Conservation (phyloP, 805 yeast species). For the Kodamaea kaohsiungensis region DNA sequence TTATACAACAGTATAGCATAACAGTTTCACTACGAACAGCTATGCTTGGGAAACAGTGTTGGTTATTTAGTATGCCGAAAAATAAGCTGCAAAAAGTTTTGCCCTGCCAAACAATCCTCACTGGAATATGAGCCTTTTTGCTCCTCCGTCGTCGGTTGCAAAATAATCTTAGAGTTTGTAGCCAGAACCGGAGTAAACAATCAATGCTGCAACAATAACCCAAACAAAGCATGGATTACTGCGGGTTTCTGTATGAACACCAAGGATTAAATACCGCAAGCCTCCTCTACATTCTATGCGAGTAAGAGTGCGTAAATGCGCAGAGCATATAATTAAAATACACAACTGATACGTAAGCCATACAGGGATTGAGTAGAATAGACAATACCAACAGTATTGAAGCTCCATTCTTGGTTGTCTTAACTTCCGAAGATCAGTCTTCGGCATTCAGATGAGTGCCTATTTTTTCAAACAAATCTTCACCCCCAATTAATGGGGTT, state of each 20-base stretch:
- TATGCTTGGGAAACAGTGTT: too few relatives aligned
- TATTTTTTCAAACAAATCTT: neutral
- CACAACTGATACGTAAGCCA: neutral
- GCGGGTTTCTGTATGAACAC: neutral
- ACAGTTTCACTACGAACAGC: too few relatives aligned
- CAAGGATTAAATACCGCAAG: neutral
- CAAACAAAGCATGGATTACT: neutral
- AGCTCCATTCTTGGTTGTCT: neutral
- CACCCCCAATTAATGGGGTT: neutral
- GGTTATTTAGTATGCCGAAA: too few relatives aligned
- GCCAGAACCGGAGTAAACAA: neutral
- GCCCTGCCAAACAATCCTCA: too few relatives aligned
- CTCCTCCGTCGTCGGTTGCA: too few relatives aligned
- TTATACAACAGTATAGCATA: too few relatives aligned
- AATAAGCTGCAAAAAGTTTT: too few relatives aligned
- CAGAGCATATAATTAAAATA: neutral
- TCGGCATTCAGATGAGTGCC: neutral
- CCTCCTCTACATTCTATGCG: neutral
- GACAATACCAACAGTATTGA: neutral
- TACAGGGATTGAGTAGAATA: neutral
- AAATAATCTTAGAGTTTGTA: neutral
- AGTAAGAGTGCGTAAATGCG: neutral
- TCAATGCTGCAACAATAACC: neutral
- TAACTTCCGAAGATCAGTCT: neutral
- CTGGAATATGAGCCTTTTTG: too few relatives aligned